phyloP scores from a whole-genome alignment of 2,329 filamentous ascomycete species.

The Neofusicoccum ribis region DNA sequence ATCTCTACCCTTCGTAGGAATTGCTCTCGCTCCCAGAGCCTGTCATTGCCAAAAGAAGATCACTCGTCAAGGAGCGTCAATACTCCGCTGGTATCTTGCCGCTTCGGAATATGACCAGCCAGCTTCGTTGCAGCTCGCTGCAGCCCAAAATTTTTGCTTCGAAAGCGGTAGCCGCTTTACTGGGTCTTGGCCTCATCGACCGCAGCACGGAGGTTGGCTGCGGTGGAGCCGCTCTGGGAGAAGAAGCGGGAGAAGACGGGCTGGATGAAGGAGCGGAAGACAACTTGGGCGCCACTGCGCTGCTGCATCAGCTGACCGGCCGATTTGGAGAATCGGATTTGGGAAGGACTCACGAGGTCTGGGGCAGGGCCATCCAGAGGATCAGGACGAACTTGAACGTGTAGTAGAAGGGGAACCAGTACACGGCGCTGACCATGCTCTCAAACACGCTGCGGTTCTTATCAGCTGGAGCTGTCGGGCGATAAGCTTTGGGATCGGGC shows the following conservation, averaged over 20 bases:
- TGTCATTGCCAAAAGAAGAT: neutral
- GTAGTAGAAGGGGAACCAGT: slow-evolving; percentile 99
- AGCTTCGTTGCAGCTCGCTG: neutral
- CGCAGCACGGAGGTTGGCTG: slow-evolving; percentile 85
- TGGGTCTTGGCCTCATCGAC: slow-evolving; percentile 63
- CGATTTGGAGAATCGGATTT: neutral
- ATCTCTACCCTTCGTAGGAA: neutral
- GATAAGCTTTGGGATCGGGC: neutral
- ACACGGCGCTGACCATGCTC: slow-evolving; percentile 79
- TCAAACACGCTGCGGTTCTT: slow-evolving; percentile 63
- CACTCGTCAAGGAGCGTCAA: slow-evolving; percentile 1
- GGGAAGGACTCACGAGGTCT: slow-evolving; percentile 73
- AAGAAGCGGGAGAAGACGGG: slow-evolving; percentile 95
- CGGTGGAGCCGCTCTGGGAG: slow-evolving; percentile 66
- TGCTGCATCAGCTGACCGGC: slow-evolving; percentile 23
- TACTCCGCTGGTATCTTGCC: slow-evolving; percentile 14
- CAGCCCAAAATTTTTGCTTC: neutral
- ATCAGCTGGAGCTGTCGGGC: slow-evolving; percentile 23
- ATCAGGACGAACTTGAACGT: slow-evolving; percentile 99
- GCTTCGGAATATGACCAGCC: slow-evolving; percentile 12
- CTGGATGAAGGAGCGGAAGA: slow-evolving; percentile 95
- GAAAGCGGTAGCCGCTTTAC: slow-evolving; percentile 2
- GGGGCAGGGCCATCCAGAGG: slow-evolving; percentile 95
- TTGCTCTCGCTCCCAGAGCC: neutral
- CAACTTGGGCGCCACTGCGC: slow-evolving; percentile 82